Conservation (phyloP, 805 yeast genomes). For the Metschnikowia proteae region DNA sequence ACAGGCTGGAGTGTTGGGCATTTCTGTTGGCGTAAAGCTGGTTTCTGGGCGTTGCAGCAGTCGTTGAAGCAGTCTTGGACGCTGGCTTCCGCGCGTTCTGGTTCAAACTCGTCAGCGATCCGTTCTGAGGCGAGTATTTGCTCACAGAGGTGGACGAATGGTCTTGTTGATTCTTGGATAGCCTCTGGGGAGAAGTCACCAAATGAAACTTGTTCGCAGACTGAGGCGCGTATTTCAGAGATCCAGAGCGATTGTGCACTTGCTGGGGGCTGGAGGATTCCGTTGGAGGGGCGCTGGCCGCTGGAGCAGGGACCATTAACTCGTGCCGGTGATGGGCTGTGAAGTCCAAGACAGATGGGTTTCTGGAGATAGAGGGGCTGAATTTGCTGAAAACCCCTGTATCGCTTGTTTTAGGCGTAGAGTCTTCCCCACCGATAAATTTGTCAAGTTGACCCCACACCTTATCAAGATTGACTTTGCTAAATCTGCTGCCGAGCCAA, state of each 20-base stretch:
- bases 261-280: constrained; percentile 15
- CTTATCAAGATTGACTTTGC: constrained; percentile 67
- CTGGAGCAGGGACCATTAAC: constrained; percentile 2
- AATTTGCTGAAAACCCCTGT: constrained; percentile 67
- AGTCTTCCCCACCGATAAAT: constrained; percentile 80
- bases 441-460: constrained; percentile 89
- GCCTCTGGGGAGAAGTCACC: constrained; percentile 6
- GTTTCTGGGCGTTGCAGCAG: constrained; percentile 4
- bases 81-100: constrained; percentile 4
- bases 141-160: constrained; percentile 1
- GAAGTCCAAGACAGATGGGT: constrained; percentile 38
- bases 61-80: neutral
- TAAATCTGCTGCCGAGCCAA: constrained; percentile 63
- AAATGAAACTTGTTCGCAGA: neutral
- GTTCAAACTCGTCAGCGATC: constrained; percentile 11
- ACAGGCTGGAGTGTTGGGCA: constrained; percentile 20
- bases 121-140: constrained; percentile 8
- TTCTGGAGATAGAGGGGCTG: constrained; percentile 66
- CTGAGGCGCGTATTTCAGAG: constrained; percentile 11
- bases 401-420: constrained; percentile 34
- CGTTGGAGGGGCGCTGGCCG: constrained; percentile 7
- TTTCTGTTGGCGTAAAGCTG: constrained; percentile 9
- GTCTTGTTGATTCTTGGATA: neutral
- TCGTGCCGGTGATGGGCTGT: constrained; percentile 8
- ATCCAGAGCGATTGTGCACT: constrained; percentile 1